phyloP scores from a whole-genome alignment of 1,139 yeast genomes.

The Eremothecium coryli region DNA sequence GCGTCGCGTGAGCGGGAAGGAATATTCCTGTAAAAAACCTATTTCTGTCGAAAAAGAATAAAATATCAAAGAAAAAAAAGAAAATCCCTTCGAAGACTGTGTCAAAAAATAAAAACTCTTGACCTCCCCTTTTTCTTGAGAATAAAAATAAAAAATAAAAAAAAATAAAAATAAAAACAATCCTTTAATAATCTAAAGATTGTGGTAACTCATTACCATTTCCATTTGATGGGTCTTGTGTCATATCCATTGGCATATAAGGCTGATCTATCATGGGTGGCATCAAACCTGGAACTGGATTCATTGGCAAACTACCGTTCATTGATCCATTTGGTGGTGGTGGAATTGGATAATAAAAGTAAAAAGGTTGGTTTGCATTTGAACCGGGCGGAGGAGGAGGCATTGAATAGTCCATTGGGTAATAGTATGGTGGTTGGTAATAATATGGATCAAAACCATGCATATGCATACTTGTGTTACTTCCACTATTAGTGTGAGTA shows the following conservation, averaged over 20 bases:
- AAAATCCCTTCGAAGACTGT: too few relatives aligned
- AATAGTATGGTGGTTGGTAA: constrained; percentile 25
- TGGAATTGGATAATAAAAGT: constrained; percentile 29
- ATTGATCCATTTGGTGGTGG: constrained; percentile 16
- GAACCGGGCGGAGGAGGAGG: constrained; percentile 17
- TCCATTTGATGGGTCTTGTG: constrained; percentile 3
- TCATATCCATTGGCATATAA: constrained; percentile 6
- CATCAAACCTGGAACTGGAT: constrained; percentile 5
- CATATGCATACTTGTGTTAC: constrained; percentile 9
- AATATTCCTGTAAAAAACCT: too few relatives aligned
- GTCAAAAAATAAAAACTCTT: too few relatives aligned
- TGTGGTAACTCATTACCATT: constrained; percentile 5
- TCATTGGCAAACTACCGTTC: constrained; percentile 5
- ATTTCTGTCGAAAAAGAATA: too few relatives aligned
- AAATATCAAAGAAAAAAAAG: background rate
- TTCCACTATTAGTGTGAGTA: constrained; percentile 9
- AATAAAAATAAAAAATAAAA: too few relatives aligned
- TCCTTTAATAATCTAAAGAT: constrained; percentile 3
- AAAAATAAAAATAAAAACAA: too few relatives aligned
- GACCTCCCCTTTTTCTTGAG: too few relatives aligned
- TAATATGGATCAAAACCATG: constrained; percentile 18
- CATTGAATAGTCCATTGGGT: constrained; percentile 25
- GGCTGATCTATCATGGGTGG: constrained; percentile 6
- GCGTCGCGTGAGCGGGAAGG: too few relatives aligned
- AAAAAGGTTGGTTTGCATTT: constrained; percentile 19